These are phyloP conservation scores for Beauveria sp. DNA, from an alignment of 2,329 filamentous ascomycete species.

Conservation along the genomic window DNA sequence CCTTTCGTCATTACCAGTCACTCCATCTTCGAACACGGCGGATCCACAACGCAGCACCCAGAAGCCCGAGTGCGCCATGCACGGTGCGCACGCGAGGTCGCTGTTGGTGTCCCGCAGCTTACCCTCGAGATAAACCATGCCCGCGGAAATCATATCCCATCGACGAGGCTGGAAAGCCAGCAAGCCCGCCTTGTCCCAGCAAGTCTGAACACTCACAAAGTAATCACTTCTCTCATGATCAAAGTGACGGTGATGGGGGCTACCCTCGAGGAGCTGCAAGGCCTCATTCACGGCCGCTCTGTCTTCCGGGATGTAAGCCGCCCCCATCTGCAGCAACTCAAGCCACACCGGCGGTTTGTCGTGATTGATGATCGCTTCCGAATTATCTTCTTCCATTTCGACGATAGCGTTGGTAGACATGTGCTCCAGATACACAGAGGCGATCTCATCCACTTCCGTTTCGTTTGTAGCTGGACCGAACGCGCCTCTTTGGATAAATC, in stretches of 20 bases:
- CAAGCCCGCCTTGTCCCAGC: background rate
- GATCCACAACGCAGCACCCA: too few relatives aligned
- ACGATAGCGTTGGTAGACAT: background rate
- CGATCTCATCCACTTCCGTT: background rate
- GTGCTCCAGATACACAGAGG: background rate
- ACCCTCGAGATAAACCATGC: too few relatives aligned
- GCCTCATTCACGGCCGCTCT: background rate
- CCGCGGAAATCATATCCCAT: too few relatives aligned
- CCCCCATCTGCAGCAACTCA: background rate
- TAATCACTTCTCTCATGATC: background rate
- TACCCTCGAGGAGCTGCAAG: background rate
- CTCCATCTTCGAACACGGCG: too few relatives aligned
- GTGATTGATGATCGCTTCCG: background rate
- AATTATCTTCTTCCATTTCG: background rate
- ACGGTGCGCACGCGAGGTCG: too few relatives aligned
- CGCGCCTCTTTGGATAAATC: background rate
- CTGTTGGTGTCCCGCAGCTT: too few relatives aligned
- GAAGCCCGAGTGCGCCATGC: too few relatives aligned
- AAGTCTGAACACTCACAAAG: background rate
- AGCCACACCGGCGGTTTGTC: background rate
- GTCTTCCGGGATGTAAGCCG: background rate
- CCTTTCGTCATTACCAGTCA: too few relatives aligned
- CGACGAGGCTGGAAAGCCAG: too few relatives aligned
- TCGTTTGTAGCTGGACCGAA: background rate
- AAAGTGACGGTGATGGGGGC: background rate